These are phyloP conservation scores for Ganoderma boninense DNA, from an alignment of 1,284 basidiomycete species.

Conservation along the genomic window DNA sequence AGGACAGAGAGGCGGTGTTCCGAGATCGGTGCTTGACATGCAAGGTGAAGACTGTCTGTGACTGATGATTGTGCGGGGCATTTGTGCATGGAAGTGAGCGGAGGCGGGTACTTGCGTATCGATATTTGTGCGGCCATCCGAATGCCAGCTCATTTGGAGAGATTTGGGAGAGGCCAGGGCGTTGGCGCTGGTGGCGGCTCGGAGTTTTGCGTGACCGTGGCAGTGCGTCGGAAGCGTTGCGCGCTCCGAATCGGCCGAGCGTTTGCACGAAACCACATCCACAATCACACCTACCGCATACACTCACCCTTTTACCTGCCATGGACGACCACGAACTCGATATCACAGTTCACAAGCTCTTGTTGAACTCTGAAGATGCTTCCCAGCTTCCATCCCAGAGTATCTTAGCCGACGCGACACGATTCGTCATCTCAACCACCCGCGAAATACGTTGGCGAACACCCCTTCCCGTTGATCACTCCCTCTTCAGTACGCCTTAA, in stretches of 20 bases:
- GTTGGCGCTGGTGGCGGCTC: no score
- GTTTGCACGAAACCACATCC: neutral
- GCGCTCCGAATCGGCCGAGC: neutral
- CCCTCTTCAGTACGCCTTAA: neutral
- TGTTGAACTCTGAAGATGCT: neutral
- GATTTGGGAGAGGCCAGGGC: no score
- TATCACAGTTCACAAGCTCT: constrained; percentile 1
- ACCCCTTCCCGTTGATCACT: neutral
- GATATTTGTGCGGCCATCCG: no score
- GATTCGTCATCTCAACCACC: neutral
- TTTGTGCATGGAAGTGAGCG: neutral
- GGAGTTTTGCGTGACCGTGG: neutral
- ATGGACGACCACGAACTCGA: neutral
- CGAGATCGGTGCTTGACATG: neutral
- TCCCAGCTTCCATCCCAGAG: neutral
- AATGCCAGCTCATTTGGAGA: no score
- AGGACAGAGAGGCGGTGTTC: neutral
- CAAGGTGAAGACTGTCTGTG: neutral
- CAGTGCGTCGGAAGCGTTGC: neutral
- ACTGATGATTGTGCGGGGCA: neutral
- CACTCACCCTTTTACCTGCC: neutral
- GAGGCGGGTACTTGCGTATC: neutral
- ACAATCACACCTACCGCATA: neutral
- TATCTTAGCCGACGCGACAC: neutral
- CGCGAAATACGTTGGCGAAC: neutral